Evolutionary conservation across 1,139 yeast genomes (phyloP).

Genomic region (Magnusiomyces ingens): DNA sequence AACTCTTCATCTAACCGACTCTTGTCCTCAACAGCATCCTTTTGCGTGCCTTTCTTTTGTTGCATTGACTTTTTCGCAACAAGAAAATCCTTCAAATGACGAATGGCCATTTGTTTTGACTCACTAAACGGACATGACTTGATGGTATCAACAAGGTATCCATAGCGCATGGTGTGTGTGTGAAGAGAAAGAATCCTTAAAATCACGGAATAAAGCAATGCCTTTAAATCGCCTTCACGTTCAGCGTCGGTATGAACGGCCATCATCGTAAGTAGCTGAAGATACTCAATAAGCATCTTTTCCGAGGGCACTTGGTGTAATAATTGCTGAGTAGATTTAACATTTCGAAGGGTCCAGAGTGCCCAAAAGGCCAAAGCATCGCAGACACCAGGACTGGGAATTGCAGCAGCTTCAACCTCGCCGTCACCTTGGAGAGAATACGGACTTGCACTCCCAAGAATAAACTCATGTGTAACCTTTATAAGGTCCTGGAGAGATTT

Average conservation of each 20-base stretch:
- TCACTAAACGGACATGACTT: slow-evolving; percentile 60
- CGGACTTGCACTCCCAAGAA: slow-evolving; percentile 4
- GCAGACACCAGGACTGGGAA: slow-evolving; percentile 34
- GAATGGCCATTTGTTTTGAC: slow-evolving; percentile 52
- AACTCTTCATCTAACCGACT: neutral
- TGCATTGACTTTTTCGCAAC: slow-evolving; percentile 8
- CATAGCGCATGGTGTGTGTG: slow-evolving; percentile 51
- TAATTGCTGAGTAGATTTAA: slow-evolving; percentile 25
- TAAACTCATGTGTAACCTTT: slow-evolving; percentile 16
- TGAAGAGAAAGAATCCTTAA: slow-evolving; percentile 42
- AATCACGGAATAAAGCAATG: slow-evolving; percentile 28
- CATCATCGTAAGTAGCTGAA: slow-evolving; percentile 37
- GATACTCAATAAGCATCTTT: slow-evolving; percentile 34
- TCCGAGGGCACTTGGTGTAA: slow-evolving; percentile 23
- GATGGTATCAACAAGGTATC: slow-evolving; percentile 59
- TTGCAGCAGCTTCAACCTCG: slow-evolving; percentile 27
- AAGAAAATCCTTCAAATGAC: slow-evolving; percentile 57
- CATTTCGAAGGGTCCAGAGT: slow-evolving; percentile 35
- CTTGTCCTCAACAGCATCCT: neutral
- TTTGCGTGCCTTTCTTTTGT: neutral
- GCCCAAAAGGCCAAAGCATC: slow-evolving; percentile 41
- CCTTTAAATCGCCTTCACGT: slow-evolving; percentile 24
- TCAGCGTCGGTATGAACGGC: slow-evolving; percentile 32
- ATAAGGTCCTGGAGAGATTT: slow-evolving; percentile 21
- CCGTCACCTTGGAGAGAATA: slow-evolving; percentile 7